These are phyloP conservation scores for Macadamia integrifolia DNA, from an alignment of 164 flowering plant species.

Conservation along the genomic window DNA sequence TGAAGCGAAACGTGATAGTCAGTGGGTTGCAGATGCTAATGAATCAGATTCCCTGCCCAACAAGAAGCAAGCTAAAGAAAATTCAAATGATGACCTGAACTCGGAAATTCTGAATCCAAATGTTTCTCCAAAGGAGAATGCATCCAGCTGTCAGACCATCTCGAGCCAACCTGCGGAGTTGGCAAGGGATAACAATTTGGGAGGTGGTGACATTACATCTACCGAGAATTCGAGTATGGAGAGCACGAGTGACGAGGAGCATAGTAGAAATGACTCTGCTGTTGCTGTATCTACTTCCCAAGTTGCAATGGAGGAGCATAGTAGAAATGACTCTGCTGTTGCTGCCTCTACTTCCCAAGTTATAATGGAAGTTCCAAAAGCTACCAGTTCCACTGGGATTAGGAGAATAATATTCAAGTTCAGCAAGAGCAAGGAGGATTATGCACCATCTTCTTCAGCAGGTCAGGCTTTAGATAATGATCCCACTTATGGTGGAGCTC, in stretches of 20 bases:
- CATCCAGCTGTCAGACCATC: conserved; percentile 23
- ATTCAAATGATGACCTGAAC: conserved; percentile 39
- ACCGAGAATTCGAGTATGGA: conserved; percentile 26
- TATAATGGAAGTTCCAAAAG: conserved; percentile 50
- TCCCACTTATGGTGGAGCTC: neutral
- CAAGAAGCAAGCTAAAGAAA: conserved; percentile 22
- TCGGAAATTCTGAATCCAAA: conserved; percentile 57
- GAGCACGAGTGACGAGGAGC: conserved; percentile 31
- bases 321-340: conserved; percentile 16
- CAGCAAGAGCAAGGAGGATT: conserved; percentile 42
- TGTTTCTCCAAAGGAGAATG: conserved; percentile 32
- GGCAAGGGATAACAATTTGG: conserved; percentile 12
- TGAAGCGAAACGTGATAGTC: conserved; percentile 29
- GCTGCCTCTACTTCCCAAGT: conserved; percentile 28
- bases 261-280: conserved; percentile 14
- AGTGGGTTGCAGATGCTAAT: conserved; percentile 16
- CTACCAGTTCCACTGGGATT: conserved; percentile 47
- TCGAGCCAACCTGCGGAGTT: conserved; percentile 27
- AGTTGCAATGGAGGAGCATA: conserved; percentile 37
- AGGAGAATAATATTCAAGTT: conserved; percentile 64
- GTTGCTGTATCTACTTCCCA: conserved; percentile 22
- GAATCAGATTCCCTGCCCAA: conserved; percentile 1
- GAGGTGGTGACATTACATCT: conserved; percentile 26
- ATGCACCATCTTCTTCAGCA: conserved; percentile 7
- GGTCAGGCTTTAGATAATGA: conserved; percentile 5